These are phyloP conservation scores for Diaporthe caulivora DNA, from an alignment of 2,329 filamentous ascomycete species.

Conservation along the genomic window DNA sequence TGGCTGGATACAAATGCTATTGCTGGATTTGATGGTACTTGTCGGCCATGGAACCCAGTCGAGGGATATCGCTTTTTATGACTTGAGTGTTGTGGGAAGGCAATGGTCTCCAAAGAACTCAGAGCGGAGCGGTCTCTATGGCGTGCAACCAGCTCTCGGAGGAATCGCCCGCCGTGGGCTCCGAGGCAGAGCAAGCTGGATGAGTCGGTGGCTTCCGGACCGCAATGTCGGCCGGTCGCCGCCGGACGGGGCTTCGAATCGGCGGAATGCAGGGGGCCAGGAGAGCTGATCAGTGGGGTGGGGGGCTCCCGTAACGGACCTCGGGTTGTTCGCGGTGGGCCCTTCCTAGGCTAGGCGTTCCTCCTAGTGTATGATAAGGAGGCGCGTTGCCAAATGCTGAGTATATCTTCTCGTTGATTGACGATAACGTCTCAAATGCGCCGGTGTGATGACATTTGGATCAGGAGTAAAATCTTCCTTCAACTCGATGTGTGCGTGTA, in stretches of 20 bases:
- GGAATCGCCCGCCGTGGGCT: too few relatives aligned
- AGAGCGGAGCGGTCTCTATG: neutral
- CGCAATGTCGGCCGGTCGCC: constrained; percentile 24
- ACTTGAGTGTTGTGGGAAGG: neutral
- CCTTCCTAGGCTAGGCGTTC: neutral
- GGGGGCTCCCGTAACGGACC: constrained; percentile 19
- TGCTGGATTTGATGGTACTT: neutral
- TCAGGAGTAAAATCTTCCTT: neutral
- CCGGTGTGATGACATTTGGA: neutral
- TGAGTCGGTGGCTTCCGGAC: constrained; percentile 28
- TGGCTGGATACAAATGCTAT: neutral
- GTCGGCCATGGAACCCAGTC: neutral
- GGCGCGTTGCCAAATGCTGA: constrained; percentile 3
- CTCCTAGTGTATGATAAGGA: constrained; percentile 22
- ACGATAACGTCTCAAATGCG: neutral
- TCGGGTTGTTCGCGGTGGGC: constrained; percentile 24
- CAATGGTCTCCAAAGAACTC: neutral
- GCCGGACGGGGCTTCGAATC: constrained; percentile 23
- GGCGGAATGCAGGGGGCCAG: constrained; percentile 1
- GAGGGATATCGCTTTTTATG: neutral
- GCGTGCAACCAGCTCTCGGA: neutral
- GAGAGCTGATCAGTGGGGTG: neutral
- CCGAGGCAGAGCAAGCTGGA: neutral
- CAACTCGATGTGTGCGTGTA: neutral
- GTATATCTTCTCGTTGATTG: neutral